Evolutionary conservation across 2,329 filamentous ascomycete species (phyloP).

Genomic region (Epichloe gansuensis): DNA sequence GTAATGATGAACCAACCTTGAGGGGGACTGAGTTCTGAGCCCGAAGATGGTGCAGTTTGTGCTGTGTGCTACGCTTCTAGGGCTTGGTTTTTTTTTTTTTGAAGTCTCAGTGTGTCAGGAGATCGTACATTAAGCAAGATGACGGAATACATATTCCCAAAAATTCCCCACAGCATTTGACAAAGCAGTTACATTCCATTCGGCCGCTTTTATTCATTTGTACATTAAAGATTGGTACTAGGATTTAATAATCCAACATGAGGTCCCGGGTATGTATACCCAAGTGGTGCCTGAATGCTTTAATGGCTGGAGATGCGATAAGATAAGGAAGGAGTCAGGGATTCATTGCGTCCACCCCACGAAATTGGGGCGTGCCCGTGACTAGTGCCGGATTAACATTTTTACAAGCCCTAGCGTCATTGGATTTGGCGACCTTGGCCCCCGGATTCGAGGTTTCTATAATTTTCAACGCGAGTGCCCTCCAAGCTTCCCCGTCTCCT

Average conservation of each 20-base stretch:
- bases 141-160: too few relatives aligned
- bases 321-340: slow-evolving; percentile 5
- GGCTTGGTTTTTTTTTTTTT: too few relatives aligned
- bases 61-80: too few relatives aligned
- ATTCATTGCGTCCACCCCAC: slow-evolving; percentile 4
- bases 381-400: slow-evolving; percentile 23
- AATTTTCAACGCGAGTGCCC: slow-evolving; percentile 26
- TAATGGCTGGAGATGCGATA: slow-evolving; percentile 6
- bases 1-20: too few relatives aligned
- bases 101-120: too few relatives aligned
- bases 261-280: not conserved
- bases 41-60: too few relatives aligned
- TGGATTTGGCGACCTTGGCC: slow-evolving; percentile 27
- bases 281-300: too few relatives aligned
- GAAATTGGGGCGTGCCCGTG: not conserved
- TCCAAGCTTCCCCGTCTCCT: not conserved
- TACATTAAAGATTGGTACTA: not conserved
- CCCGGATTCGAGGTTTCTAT: slow-evolving; percentile 26
- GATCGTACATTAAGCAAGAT: too few relatives aligned
- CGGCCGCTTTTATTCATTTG: too few relatives aligned
- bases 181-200: too few relatives aligned
- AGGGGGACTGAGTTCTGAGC: too few relatives aligned
- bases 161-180: too few relatives aligned
- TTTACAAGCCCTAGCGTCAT: slow-evolving; percentile 25
- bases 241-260: not conserved